phyloP scores from a whole-genome alignment of 176 grass and related monocot species.

The Eremochloa ophiuroides region DNA sequence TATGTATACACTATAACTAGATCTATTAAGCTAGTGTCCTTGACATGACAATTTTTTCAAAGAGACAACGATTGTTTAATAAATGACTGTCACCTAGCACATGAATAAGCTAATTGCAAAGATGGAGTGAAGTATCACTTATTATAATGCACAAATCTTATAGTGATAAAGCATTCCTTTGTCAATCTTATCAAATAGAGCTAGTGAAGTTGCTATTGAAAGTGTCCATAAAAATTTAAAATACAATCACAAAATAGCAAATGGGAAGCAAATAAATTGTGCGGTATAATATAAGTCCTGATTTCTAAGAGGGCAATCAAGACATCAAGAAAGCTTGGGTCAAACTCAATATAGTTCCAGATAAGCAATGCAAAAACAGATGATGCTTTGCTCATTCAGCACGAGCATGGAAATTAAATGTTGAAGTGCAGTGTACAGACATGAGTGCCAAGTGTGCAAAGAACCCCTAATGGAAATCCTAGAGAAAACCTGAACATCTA shows the following conservation, averaged over 20 bases:
- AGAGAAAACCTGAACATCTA: neutral
- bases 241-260: neutral
- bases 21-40: neutral
- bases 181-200: neutral
- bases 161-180: neutral
- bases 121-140: neutral
- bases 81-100: neutral
- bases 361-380: neutral
- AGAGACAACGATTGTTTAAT: neutral
- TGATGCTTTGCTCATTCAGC: neutral
- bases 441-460: neutral
- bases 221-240: neutral
- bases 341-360: neutral
- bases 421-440: neutral
- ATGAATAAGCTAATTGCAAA: neutral
- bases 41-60: constrained; percentile 1
- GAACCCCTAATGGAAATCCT: neutral
- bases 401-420: neutral
- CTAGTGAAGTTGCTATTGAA: neutral
- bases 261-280: neutral
- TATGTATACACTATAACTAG: neutral
- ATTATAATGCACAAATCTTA: neutral
- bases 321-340: neutral
- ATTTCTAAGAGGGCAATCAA: neutral
- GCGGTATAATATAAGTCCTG: neutral